Evolutionary conservation across 2,329 filamentous ascomycete genomes (phyloP), one percentile per base, ranked within the genome.

Genomic region (Ceratocystis papillata): DNA sequence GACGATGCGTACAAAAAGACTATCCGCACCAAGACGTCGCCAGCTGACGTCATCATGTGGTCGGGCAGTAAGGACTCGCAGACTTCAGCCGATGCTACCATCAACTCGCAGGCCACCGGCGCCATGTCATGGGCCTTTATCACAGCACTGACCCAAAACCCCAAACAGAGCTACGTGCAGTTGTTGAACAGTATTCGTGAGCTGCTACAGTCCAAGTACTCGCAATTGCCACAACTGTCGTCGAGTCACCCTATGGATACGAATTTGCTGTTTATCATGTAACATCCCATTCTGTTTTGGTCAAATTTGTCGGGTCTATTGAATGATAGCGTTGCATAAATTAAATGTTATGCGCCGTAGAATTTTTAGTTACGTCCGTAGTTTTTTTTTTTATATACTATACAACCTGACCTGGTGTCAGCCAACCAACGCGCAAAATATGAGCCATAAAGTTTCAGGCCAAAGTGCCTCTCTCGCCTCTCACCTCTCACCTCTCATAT

Each of bases 111-210:
- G 76, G 90, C 91, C 57, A 96, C 91, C 0, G 91, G 91, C 65
- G 91, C 91, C 74, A 96, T 96, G 90, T 93, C 89, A 3, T 95
- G 87, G 84, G 91, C 91, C 4, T 96, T 96, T 75, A 90, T 96
- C 74, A 84, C 81, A 2, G 85, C 90, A 28, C 81, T 96, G 71
- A 89, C 87, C 79, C 89, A 91, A 79, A 93, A 93, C 73, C 89
- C 89, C 0, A 87, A 94, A 74, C 90, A 96, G 78, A 94, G 88
- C 77, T 96, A 96, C 73, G 88, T 96, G 62, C 86, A 94, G 78
- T 78, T 96, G 69, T 80, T 96, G 69, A 95, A 94, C 80, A 93
- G 85, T 76, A 93, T 96, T 73, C 86, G 91, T 67, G 90, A 93
- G 68, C 87, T 95, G 74, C 79, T 96, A 69, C 77, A 87, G 69